These are phyloP conservation scores for Breviolum minutum DNA, from an alignment of 73 alveolate genomes.

Conservation along the genomic window DNA sequence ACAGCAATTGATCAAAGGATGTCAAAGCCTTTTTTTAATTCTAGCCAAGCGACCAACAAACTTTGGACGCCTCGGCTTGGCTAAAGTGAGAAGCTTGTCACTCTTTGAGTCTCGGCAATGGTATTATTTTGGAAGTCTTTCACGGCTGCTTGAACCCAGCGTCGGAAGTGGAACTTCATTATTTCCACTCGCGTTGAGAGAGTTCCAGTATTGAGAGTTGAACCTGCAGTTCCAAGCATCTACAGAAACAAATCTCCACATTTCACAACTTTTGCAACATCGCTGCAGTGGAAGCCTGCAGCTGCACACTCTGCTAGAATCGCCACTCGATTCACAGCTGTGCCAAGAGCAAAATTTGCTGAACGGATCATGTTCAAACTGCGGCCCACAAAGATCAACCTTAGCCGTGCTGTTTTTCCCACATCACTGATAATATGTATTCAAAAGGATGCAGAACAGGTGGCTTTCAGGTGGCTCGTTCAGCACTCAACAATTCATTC, in stretches of 20 bases:
- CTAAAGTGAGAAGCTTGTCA: neutral
- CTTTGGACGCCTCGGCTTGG: slow-evolving; percentile 19
- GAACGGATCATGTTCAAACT: slow-evolving; percentile 89
- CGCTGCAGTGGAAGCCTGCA: neutral
- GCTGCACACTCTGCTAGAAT: slow-evolving; percentile 88
- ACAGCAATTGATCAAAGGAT: neutral
- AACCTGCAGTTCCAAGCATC: neutral
- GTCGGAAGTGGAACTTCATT: slow-evolving; percentile 48
- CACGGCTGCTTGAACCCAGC: neutral
- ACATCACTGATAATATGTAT: too few relatives aligned
- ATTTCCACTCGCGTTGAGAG: slow-evolving; percentile 8
- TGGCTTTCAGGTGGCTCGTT: too few relatives aligned
- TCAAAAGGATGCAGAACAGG: too few relatives aligned
- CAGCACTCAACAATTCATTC: neutral
- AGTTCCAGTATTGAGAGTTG: slow-evolving; percentile 14
- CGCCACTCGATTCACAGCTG: slow-evolving; percentile 85
- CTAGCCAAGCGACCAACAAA: slow-evolving; percentile 25
- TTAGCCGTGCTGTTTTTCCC: neutral
- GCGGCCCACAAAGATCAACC: slow-evolving; percentile 83
- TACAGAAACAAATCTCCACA: neutral
- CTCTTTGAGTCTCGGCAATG: neutral
- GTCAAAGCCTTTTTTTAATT: neutral
- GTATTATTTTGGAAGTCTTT: too few relatives aligned
- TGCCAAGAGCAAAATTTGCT: slow-evolving; percentile 85
- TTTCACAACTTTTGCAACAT: too few relatives aligned